Conservation (phyloP, 495 filamentous ascomycete genomes). For the Neurospora sp. region DNA sequence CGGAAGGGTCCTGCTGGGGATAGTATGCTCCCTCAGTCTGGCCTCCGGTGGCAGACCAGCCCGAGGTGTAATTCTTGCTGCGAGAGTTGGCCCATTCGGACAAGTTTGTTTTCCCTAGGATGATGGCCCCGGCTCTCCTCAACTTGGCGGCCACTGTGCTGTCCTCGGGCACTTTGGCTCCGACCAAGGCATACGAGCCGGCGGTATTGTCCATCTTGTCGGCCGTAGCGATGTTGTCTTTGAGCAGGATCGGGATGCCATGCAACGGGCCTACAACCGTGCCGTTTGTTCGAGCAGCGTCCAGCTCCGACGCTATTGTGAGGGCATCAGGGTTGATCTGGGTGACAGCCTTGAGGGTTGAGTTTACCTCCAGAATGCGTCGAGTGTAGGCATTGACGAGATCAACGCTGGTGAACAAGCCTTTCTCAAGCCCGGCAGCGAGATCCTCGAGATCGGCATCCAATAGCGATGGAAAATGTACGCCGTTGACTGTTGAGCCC, state of each 20-base stretch:
- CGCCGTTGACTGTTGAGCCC: neutral
- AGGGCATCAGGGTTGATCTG: conserved; percentile 41
- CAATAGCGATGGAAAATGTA: conserved; percentile 7
- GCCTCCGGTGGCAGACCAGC: conserved; percentile 37
- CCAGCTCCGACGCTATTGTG: conserved; percentile 22
- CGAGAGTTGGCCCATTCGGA: conserved; percentile 35
- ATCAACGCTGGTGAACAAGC: conserved; percentile 51
- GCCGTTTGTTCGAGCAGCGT: conserved; percentile 17
- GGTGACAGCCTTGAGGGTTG: conserved; percentile 27
- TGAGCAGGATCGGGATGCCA: conserved; percentile 59
- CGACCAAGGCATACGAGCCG: conserved; percentile 48
- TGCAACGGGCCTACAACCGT: conserved; percentile 41
- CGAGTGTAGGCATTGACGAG: conserved; percentile 40
- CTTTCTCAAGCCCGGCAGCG: conserved; percentile 34
- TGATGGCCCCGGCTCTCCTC: conserved; percentile 38
- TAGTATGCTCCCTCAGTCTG: conserved; percentile 36
- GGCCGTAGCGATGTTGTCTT: conserved; percentile 61
- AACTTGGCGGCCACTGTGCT: conserved; percentile 37
- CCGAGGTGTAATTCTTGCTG: conserved; percentile 26
- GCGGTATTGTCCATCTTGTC: conserved; percentile 54
- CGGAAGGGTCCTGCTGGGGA: conserved; percentile 26
- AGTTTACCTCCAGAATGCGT: conserved; percentile 34
- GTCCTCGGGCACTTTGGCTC: conserved; percentile 37
- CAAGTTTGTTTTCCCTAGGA: conserved; percentile 38
- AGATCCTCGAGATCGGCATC: conserved; percentile 44